Evolutionary conservation across 495 filamentous ascomycete genomes (phyloP).

Genomic region (Penicillium verhagenii): DNA sequence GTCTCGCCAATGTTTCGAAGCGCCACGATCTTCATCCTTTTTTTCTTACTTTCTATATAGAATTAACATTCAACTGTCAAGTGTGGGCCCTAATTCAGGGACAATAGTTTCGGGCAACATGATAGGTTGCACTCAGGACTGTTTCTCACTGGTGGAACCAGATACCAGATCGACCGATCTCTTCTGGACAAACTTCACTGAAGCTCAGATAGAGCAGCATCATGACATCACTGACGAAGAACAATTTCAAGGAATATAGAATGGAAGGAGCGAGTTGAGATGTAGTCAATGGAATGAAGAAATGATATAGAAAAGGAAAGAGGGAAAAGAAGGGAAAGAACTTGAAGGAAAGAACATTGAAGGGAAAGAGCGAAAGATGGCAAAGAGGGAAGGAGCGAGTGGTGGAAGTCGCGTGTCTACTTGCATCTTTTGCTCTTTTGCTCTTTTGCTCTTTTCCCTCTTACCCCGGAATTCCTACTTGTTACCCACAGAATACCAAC

Average conservation of each 20-base stretch:
- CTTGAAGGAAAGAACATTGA: too few species aligned
- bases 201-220: neutral
- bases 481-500: too few species aligned
- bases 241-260: neutral
- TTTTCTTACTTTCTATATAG: neutral
- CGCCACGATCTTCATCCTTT: neutral
- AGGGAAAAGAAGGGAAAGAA: too few species aligned
- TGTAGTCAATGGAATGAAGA: too few species aligned
- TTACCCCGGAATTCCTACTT: neutral
- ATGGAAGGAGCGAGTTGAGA: too few species aligned
- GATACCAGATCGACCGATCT: neutral
- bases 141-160: conserved; percentile 2
- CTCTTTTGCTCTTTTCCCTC: too few species aligned
- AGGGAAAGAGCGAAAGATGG: too few species aligned
- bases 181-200: neutral
- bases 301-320: neutral
- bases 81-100: neutral
- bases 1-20: neutral
- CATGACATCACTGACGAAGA: neutral
- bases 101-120: neutral
- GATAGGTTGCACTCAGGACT: neutral
- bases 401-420: too few species aligned
- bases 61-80: neutral
- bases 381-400: too few species aligned
- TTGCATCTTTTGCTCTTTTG: too few species aligned